Evolutionary conservation across 2,329 filamentous ascomycete genomes (phyloP), one percentile per base, ranked within the genome.

Genomic region (Acephala macrosclerotiorum): DNA sequence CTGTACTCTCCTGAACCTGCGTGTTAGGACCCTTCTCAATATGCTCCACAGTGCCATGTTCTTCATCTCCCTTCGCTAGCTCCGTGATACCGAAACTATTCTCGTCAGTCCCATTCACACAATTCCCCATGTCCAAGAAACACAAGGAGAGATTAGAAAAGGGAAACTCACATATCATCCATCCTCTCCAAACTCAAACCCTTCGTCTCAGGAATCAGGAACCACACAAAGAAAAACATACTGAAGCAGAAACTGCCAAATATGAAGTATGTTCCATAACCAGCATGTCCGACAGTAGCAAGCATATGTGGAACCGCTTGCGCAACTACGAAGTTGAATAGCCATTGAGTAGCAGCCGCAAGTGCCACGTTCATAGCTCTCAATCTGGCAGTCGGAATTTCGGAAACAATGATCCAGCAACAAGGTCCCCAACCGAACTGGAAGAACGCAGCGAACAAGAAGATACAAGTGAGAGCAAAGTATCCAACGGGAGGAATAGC

Each of bases 261-360:
- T 72, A 91, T 87, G 75, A 92, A 85, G 77, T 91, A 92, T 33
- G 89, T 89, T 35, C 87, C 88, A 61, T 80, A 82, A 6, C 80
- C 80, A 26, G 75, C 75, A 26, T 75, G 68, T 22, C 80, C 81
- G 72, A 83, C 81, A 16, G 79, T 84, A 79, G 82, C 82, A 72
- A 92, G 81, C 89, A 92, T 92, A 56, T 85, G 87, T 1, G 89
- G 86, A 3, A 89, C 88, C 38, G 88, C 87, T 64, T 88, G 80
- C 1, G 90, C 89, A 64, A 92, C 87, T 11, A 91, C 85, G 67
- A 92, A 91, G 75, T 93, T 93, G 77, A 92, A 92, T 4, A 92
- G 77, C 89, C 89, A 91, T 73, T 92, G 89, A 0, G 87, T 91
- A 1, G 87, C 87, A 0, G 90, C 89, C 0, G 85, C 89, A 56